phyloP scores from a whole-genome alignment of 495 filamentous ascomycete genomes.

The Apodospora peruviana region DNA sequence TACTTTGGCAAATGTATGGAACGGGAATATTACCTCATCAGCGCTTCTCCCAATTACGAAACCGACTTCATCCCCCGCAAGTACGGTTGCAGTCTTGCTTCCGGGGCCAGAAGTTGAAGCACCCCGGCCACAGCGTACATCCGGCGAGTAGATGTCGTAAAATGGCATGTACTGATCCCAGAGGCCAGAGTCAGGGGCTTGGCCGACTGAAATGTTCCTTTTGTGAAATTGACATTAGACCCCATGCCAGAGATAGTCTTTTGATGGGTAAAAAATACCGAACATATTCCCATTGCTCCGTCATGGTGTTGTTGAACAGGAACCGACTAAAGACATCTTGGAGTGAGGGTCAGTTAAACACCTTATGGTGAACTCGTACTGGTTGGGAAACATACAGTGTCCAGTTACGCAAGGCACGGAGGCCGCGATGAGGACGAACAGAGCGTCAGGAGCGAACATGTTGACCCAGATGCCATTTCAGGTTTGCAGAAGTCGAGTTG shows the following conservation, averaged over 20 bases:
- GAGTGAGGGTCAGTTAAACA: background rate
- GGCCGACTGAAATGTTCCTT: slow-evolving; percentile 5
- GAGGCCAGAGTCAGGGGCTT: slow-evolving; percentile 3
- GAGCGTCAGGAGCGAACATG: too few relatives aligned
- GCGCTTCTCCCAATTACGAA: slow-evolving; percentile 6
- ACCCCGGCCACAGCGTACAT: slow-evolving; percentile 6
- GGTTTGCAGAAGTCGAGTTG: too few relatives aligned
- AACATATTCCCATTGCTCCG: slow-evolving; percentile 8
- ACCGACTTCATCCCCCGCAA: slow-evolving; percentile 6
- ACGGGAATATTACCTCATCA: background rate
- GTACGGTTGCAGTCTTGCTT: slow-evolving; percentile 2
- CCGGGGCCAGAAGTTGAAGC: background rate
- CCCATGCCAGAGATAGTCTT: background rate
- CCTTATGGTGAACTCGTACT: too few relatives aligned
- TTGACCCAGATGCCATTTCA: too few relatives aligned
- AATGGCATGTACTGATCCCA: slow-evolving; percentile 10
- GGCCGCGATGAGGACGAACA: too few relatives aligned
- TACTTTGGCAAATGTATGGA: background rate
- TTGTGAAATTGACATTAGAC: background rate
- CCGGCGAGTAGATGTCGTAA: slow-evolving; percentile 6
- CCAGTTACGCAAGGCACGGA: too few relatives aligned
- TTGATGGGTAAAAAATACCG: too few relatives aligned
- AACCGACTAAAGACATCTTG: slow-evolving; percentile 6
- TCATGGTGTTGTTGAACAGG: slow-evolving; percentile 2
- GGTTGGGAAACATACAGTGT: too few relatives aligned